Evolutionary conservation across 257 asterid genomes (phyloP).

Genomic region (Rehmannia glutinosa): DNA sequence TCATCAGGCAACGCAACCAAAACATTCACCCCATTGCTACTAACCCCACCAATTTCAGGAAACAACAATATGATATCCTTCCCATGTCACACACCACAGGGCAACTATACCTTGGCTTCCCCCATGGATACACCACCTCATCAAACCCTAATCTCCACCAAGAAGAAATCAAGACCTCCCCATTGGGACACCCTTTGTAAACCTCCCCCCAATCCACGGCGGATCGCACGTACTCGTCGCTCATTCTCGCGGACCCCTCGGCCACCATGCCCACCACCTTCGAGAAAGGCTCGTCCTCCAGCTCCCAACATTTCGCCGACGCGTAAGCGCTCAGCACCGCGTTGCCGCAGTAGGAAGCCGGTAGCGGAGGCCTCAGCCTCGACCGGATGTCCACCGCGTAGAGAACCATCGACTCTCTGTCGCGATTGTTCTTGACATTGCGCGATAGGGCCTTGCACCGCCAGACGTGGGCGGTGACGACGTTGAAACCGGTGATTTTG

Average conservation of each 20-base stretch:
- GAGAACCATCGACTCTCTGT: conserved; percentile 46
- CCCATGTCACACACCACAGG: conserved; percentile 71
- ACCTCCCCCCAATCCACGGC: conserved; percentile 88
- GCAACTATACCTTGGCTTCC: conserved; percentile 73
- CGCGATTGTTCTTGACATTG: neutral
- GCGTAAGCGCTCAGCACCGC: conserved; percentile 76
- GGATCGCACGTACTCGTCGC: conserved; percentile 67
- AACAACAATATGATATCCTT: conserved; percentile 69
- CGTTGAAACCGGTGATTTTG: conserved; percentile 67
- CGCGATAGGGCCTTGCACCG: conserved; percentile 74
- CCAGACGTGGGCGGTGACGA: conserved; percentile 69
- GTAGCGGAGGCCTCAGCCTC: conserved; percentile 63
- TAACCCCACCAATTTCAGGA: conserved; percentile 50
- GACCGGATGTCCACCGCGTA: conserved; percentile 72
- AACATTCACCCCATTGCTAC: conserved; percentile 55
- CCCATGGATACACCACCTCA: conserved; percentile 80
- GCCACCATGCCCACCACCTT: conserved; percentile 46
- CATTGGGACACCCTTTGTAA: conserved; percentile 79
- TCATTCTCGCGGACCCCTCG: conserved; percentile 60
- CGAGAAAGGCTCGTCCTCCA: conserved; percentile 48
- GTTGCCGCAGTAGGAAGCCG: conserved; percentile 60
- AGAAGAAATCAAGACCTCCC: conserved; percentile 77
- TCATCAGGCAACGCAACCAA: conserved; percentile 71
- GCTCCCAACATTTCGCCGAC: conserved; percentile 40
- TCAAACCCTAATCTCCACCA: conserved; percentile 95